Percentiles rank a stretch among this genome's conserved stretches.
Evolutionary conservation across 768 basidiomycete species (phyloP).

Genomic region (Tulasnella sp.): DNA sequence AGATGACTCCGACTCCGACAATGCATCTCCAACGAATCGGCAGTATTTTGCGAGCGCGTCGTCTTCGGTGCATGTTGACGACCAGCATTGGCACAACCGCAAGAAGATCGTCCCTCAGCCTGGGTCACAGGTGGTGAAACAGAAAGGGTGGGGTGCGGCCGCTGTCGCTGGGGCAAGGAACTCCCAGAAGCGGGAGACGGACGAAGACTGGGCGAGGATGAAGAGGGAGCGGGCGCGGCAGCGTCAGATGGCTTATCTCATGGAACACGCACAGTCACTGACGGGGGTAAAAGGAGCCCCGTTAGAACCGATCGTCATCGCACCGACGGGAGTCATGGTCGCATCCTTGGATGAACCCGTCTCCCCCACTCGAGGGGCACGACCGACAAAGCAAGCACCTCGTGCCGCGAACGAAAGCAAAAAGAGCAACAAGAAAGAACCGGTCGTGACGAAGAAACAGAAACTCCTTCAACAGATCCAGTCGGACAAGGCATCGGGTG

Average conservation of each 20-base stretch:
- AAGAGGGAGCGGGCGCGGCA: constrained; percentile 33
- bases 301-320: constrained; percentile 46
- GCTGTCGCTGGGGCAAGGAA: neutral
- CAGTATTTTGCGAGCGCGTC: constrained; percentile 10
- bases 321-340: constrained; percentile 21
- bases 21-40: neutral
- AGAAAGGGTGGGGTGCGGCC: neutral
- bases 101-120: constrained; percentile 33
- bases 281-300: constrained; percentile 49
- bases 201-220: neutral
- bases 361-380: neutral
- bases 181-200: neutral
- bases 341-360: neutral
- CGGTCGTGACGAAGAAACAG: constrained; percentile 30
- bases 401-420: neutral
- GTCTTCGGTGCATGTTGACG: constrained; percentile 37
- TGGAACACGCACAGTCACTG: constrained; percentile 49
- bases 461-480: constrained; percentile 37
- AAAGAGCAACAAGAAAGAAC: neutral
- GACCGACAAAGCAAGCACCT: no score
- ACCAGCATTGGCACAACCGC: constrained; percentile 50
- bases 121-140: neutral
- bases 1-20: neutral
- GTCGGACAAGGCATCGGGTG: constrained; percentile 36
- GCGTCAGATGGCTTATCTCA: constrained; percentile 45